Conservation (phyloP, 352 stramenopile species). For the Paralagenidium karlingii region DNA sequence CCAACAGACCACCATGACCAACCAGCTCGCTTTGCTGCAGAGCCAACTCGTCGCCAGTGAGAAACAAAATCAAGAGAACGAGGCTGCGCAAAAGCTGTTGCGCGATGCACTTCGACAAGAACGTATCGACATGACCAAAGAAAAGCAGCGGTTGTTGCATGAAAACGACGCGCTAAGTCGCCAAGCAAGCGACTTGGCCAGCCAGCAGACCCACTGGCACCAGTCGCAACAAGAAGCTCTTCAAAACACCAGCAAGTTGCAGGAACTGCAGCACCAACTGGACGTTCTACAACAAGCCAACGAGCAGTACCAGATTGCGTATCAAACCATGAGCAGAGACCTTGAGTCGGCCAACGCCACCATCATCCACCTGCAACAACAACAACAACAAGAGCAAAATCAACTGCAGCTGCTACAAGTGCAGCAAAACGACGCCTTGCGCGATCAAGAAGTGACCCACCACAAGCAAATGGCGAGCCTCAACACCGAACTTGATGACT, state of each 20-base stretch:
- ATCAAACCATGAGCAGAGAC: conserved; percentile 2
- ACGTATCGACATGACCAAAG: conserved; percentile 14
- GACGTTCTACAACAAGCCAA: neutral
- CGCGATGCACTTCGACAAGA: conserved; percentile 26
- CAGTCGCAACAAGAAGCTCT: conserved; percentile 2
- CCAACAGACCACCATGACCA: conserved; percentile 9
- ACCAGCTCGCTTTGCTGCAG: conserved; percentile 7
- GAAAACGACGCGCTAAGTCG: conserved; percentile 7
- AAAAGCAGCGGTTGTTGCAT: conserved; percentile 8
- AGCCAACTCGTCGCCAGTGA: neutral
- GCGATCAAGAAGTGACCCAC: too few species aligned
- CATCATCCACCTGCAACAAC: neutral
- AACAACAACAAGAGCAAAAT: conserved; percentile 7
- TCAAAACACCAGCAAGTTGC: conserved; percentile 1
- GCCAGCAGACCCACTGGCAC: neutral
- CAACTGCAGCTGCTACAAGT: conserved; percentile 2
- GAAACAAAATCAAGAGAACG: conserved; percentile 26
- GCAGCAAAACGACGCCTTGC: conserved; percentile 1
- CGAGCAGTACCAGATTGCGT: neutral
- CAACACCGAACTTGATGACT: conserved; percentile 1
- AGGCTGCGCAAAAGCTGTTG: conserved; percentile 15
- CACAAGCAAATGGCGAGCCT: conserved; percentile 7
- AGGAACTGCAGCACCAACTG: conserved; percentile 1
- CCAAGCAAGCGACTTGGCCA: too few species aligned
- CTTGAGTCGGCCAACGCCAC: neutral